Percentiles rank a stretch among this genome's conserved stretches.
phyloP scores from a whole-genome alignment of 768 basidiomycete species.

The Suillus placidus region DNA sequence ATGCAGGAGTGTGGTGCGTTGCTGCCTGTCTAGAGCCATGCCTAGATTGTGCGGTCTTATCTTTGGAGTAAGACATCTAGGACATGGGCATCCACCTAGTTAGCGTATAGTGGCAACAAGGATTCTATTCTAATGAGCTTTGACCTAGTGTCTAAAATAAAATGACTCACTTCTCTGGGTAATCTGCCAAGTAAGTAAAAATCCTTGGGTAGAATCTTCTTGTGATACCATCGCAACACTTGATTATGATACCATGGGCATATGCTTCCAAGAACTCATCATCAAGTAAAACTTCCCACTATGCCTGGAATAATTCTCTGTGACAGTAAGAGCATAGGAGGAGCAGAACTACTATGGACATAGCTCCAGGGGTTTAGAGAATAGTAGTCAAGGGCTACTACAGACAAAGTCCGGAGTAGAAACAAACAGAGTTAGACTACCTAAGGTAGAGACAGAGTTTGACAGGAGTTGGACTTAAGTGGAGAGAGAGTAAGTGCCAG shows the following conservation, averaged over 20 bases:
- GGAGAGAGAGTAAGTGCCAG: no score
- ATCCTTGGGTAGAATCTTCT: constrained; percentile 21
- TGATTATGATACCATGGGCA: constrained; percentile 21
- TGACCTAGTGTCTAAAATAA: not conserved
- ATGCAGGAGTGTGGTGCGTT: constrained; percentile 8
- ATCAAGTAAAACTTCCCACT: constrained; percentile 20
- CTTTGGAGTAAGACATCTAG: constrained; percentile 21
- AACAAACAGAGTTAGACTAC: no score
- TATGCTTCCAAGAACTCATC: constrained; percentile 24
- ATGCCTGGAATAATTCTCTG: constrained; percentile 23
- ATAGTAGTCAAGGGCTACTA: no score
- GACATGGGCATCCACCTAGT: constrained; percentile 24
- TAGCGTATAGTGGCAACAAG: constrained; percentile 21
- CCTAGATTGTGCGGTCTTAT: constrained; percentile 25
- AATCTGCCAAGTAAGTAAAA: constrained; percentile 24
- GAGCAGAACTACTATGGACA: no score
- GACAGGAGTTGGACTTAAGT: no score
- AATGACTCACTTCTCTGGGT: constrained; percentile 34
- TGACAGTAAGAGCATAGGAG: no score
- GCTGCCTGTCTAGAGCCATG: constrained; percentile 13
- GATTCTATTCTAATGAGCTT: constrained; percentile 8
- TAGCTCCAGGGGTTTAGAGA: no score
- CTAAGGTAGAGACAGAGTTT: no score
- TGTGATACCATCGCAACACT: constrained; percentile 16
- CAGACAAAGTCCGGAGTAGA: no score